Evolutionary conservation across 129 eudicot genomes (phyloP).

Genomic region (Logfia minima): DNA sequence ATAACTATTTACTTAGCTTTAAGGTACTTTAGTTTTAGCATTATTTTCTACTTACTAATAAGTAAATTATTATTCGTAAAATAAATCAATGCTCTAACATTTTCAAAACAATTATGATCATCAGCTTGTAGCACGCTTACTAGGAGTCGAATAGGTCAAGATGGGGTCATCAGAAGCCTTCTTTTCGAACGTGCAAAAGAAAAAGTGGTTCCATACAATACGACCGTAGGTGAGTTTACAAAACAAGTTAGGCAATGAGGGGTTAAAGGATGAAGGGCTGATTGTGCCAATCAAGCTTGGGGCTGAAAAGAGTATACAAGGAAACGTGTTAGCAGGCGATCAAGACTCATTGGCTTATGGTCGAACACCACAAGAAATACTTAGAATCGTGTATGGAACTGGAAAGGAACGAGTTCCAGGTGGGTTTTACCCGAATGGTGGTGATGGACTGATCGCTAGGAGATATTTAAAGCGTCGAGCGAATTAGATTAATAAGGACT

Average conservation of each 20-base stretch:
- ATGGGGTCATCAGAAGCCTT: conserved; percentile 30
- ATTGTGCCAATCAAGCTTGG: conserved; percentile 39
- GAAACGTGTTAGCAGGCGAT: conserved; percentile 65
- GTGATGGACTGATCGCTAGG: conserved; percentile 26
- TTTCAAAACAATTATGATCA: not conserved
- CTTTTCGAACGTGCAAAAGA: conserved; percentile 31
- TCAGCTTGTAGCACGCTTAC: conserved; percentile 35
- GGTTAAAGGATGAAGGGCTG: conserved; percentile 72
- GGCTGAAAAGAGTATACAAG: conserved; percentile 46
- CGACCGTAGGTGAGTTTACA: conserved; percentile 56
- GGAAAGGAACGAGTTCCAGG: conserved; percentile 26
- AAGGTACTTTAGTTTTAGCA: not conserved
- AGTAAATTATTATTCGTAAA: not conserved
- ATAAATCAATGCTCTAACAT: not conserved
- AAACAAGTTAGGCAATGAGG: conserved; percentile 52
- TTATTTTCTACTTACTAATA: not conserved
- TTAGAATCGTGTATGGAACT: conserved; percentile 37
- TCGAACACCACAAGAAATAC: conserved; percentile 33
- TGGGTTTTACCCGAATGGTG: conserved; percentile 38
- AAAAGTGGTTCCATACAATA: conserved; percentile 26
- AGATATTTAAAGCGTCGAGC: not conserved
- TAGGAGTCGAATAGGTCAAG: conserved; percentile 42
- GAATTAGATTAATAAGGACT: not conserved
- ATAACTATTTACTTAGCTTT: not conserved
- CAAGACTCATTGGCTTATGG: conserved; percentile 36